Conservation (phyloP, 2,329 filamentous ascomycete genomes). For the Clonostachys rosea region DNA sequence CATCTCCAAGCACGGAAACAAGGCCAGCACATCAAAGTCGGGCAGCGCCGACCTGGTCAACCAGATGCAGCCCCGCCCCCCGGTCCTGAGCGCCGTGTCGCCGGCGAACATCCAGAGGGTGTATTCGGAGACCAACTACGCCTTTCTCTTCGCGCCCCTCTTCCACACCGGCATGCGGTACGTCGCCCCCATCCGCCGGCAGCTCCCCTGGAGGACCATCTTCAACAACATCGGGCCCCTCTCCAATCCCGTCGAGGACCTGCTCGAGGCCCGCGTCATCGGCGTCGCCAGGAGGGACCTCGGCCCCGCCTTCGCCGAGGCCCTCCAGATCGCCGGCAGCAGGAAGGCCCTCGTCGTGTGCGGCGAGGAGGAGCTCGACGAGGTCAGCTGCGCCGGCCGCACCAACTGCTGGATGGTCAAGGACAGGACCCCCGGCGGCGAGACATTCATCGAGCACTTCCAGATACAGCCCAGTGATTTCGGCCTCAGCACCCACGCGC, state of each 20-base stretch:
- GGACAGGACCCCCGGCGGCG: slow-evolving; percentile 31
- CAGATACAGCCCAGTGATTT: slow-evolving; percentile 80
- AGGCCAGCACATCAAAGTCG: slow-evolving; percentile 90
- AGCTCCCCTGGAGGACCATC: slow-evolving; percentile 91
- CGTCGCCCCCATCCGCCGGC: slow-evolving; percentile 78
- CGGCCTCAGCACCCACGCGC: slow-evolving; percentile 69
- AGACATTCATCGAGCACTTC: slow-evolving; percentile 68
- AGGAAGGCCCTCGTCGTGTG: slow-evolving; percentile 88
- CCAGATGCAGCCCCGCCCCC: slow-evolving; percentile 66
- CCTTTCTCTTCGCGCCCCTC: slow-evolving; percentile 90
- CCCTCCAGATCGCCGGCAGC: slow-evolving; percentile 69
- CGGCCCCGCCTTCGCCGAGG: slow-evolving; percentile 84
- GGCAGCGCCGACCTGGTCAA: slow-evolving; percentile 90
- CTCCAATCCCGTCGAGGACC: slow-evolving; percentile 80
- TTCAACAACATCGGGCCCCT: slow-evolving; percentile 96
- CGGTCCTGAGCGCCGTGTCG: slow-evolving; percentile 69
- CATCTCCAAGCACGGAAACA: slow-evolving; percentile 93
- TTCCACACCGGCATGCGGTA: slow-evolving; percentile 95
- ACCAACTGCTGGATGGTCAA: slow-evolving; percentile 86
- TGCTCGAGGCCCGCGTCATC: slow-evolving; percentile 86
- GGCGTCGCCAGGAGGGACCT: slow-evolving; percentile 86
- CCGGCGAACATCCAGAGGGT: slow-evolving; percentile 67
- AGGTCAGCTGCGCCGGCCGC: slow-evolving; percentile 84
- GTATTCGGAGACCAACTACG: slow-evolving; percentile 82
- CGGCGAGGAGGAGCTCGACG: slow-evolving; percentile 90